Conservation (phyloP, 257 asterid genomes). For the Euphrasia confusa region DNA sequence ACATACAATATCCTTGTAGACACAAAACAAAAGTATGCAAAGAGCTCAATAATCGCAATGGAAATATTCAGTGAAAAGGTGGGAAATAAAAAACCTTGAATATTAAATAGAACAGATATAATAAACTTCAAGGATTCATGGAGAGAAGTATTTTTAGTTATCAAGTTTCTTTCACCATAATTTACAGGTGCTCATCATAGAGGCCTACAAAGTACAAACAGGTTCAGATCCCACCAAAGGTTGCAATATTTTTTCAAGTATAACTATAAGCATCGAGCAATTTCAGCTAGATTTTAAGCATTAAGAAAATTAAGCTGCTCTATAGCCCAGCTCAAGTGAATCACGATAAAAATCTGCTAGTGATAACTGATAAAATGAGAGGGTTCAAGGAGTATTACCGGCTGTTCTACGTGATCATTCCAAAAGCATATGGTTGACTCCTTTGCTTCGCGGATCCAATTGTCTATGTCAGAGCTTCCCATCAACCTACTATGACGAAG, state of each 20-base stretch:
- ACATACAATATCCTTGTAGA: constrained; percentile 3
- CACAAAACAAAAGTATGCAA: constrained; percentile 8
- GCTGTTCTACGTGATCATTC: constrained; percentile 98
- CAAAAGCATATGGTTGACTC: constrained; percentile 77
- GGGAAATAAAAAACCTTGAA: not conserved
- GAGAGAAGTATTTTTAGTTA: constrained; percentile 10
- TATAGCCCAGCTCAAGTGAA: constrained; percentile 18
- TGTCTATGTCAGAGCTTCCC: constrained; percentile 98
- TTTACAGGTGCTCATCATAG: not conserved
- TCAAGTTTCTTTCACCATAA: constrained; percentile 10
- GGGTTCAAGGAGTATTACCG: constrained; percentile 48
- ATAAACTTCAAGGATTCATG: not conserved
- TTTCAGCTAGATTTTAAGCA: constrained; percentile 4
- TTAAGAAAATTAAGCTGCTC: constrained; percentile 8
- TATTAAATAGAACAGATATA: constrained; percentile 6
- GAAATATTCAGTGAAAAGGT: constrained; percentile 2
- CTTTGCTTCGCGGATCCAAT: constrained; percentile 86
- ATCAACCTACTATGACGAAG: constrained; percentile 90
- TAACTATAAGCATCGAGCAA: constrained; percentile 12
- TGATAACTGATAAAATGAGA: constrained; percentile 5
- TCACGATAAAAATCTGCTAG: constrained; percentile 8
- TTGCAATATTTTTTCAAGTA: not conserved
- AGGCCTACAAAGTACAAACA: not conserved
- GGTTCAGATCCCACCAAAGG: not conserved
- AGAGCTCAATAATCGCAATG: constrained; percentile 2